A percentile compares a stretch with the other conserved stretches of the same genome.
Evolutionary conservation across 179 eudicot genomes (phyloP).

Genomic region (Monotropa hypopitys): DNA sequence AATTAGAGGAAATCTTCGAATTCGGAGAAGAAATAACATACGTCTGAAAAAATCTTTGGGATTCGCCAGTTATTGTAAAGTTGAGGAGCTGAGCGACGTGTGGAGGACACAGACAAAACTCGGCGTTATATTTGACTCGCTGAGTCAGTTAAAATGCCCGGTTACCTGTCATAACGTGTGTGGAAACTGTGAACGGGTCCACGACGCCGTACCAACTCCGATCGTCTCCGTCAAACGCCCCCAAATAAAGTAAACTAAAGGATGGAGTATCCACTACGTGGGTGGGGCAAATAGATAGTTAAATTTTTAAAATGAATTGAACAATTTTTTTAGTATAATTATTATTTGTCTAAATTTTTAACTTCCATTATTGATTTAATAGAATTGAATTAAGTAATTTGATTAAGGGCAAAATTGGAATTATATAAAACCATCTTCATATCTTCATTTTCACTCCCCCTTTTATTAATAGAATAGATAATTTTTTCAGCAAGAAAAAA

Average conservation of each 20-base stretch:
- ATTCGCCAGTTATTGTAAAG: not conserved
- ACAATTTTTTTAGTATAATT: too few species aligned
- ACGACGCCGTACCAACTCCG: not conserved
- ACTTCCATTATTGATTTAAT: too few species aligned
- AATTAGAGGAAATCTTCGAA: not conserved
- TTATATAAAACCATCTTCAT: too few species aligned
- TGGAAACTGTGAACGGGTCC: not conserved
- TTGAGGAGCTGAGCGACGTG: not conserved
- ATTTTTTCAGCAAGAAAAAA: too few species aligned
- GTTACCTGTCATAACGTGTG: not conserved
- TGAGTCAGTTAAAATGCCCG: not conserved
- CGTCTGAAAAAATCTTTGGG: not conserved
- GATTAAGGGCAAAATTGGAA: too few species aligned
- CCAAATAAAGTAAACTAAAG: not conserved
- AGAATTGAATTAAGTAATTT: too few species aligned
- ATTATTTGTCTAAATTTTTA: too few species aligned
- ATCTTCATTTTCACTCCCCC: too few species aligned
- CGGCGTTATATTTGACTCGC: not conserved
- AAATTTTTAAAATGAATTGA: too few species aligned
- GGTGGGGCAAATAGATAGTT: not conserved
- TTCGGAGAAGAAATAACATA: not conserved
- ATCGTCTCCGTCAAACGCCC: not conserved
- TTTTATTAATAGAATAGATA: too few species aligned
- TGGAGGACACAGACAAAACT: slow-evolving; percentile 10
- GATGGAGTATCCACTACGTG: too few species aligned